These are phyloP conservation scores for Lentinula novae-zelandiae DNA, from an alignment of 1,284 basidiomycete genomes.

Conservation along the genomic window DNA sequence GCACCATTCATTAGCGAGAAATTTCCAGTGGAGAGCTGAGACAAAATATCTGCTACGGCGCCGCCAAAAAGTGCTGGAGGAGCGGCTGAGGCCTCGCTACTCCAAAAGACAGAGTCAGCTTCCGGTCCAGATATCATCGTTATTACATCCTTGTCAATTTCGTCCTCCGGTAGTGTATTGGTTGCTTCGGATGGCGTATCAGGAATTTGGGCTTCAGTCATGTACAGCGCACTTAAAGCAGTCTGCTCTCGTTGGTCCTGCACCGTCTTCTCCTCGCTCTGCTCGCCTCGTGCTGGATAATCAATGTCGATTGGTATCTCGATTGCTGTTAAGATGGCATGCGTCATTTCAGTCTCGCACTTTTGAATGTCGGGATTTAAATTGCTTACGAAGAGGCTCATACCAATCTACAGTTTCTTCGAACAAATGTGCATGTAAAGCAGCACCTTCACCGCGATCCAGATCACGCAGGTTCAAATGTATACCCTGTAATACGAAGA, in stretches of 20 bases:
- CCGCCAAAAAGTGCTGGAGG: constrained; percentile 15
- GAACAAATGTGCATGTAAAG: constrained; percentile 73
- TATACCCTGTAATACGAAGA: constrained; percentile 46
- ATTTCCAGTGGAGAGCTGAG: constrained; percentile 51
- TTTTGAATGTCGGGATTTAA: neutral
- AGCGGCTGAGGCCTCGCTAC: constrained; percentile 17
- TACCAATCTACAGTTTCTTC: constrained; percentile 81
- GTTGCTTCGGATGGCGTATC: constrained; percentile 72
- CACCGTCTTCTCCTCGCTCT: constrained; percentile 59
- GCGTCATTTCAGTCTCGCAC: constrained; percentile 1
- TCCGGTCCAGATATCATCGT: constrained; percentile 68
- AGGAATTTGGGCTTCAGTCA: constrained; percentile 64
- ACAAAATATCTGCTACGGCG: constrained; percentile 66
- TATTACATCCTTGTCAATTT: constrained; percentile 58
- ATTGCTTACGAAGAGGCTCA: constrained; percentile 64
- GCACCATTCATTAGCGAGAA: constrained; percentile 15
- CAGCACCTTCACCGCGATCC: constrained; percentile 80
- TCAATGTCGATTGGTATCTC: constrained; percentile 59
- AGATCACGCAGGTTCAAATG: constrained; percentile 72
- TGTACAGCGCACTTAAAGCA: constrained; percentile 71
- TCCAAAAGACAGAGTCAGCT: constrained; percentile 39
- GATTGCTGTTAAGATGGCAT: constrained; percentile 37
- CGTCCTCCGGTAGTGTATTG: constrained; percentile 57
- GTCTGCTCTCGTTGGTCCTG: constrained; percentile 77
- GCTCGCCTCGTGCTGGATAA: constrained; percentile 49